Evolutionary conservation across 2,329 filamentous ascomycete genomes (phyloP).

Genomic region (Diaporthe amygdali): DNA sequence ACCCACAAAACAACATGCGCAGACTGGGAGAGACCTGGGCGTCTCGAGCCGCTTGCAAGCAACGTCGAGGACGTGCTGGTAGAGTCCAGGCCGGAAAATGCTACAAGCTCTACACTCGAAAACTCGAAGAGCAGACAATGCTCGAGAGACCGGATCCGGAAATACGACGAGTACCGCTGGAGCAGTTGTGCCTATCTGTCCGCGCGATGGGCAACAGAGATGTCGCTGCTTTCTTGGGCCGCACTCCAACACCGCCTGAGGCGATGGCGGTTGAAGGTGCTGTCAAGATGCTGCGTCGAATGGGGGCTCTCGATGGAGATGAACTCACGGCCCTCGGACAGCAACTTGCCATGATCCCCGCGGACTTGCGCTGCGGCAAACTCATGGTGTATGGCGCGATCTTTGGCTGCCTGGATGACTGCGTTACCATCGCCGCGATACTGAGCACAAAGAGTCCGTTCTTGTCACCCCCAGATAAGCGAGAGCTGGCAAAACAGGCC

Average conservation of each 20-base stretch:
- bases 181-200: conserved; percentile 93
- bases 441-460: conserved; percentile 91
- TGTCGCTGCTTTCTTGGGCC: conserved; percentile 79
- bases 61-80: conserved; percentile 89
- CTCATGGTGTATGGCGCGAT: conserved; percentile 94
- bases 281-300: conserved; percentile 76
- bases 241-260: conserved; percentile 88
- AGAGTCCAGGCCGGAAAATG: conserved; percentile 89
- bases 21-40: conserved; percentile 95
- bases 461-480: conserved; percentile 79
- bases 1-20: conserved; percentile 90
- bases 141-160: conserved; percentile 88
- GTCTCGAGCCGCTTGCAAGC: conserved; percentile 91
- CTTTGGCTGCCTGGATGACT: conserved; percentile 89
- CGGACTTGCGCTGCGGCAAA: conserved; percentile 91
- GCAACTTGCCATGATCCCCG: conserved; percentile 93
- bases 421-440: conserved; percentile 87
- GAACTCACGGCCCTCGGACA: conserved; percentile 89
- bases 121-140: conserved; percentile 83
- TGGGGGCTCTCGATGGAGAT: conserved; percentile 87
- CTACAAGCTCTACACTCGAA: conserved; percentile 93
- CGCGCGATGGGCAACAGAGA: conserved; percentile 92
- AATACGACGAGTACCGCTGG: conserved; percentile 88
- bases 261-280: conserved; percentile 86
- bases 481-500: conserved; percentile 81